Conservation (phyloP, 805 yeast species). For the Cyberlindnera suaveolens region DNA sequence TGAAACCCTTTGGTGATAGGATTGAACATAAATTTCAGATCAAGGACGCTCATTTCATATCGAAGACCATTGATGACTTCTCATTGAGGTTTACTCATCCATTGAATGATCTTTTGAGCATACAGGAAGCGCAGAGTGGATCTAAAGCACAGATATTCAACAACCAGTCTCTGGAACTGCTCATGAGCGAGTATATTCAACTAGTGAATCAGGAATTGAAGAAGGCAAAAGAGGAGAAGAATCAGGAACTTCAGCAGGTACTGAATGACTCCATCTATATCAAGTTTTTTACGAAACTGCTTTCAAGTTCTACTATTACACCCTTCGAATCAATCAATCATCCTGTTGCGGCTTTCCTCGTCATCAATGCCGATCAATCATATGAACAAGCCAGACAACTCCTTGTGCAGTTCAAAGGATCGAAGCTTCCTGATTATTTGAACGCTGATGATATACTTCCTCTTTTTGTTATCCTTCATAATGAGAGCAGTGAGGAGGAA, state of each 20-base stretch:
- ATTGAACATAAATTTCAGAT: conserved; percentile 43
- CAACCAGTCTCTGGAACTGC: conserved; percentile 31
- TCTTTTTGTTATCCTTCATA: conserved; percentile 44
- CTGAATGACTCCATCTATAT: conserved; percentile 47
- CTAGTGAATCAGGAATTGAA: conserved; percentile 18
- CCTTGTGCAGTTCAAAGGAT: conserved; percentile 45
- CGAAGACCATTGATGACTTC: conserved; percentile 45
- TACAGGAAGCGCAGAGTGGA: conserved; percentile 18
- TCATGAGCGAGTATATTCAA: conserved; percentile 27
- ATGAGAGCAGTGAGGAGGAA: conserved; percentile 38
- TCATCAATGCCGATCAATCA: conserved; percentile 50
- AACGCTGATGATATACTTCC: conserved; percentile 59
- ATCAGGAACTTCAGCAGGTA: conserved; percentile 23
- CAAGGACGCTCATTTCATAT: conserved; percentile 45
- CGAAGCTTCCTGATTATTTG: conserved; percentile 52
- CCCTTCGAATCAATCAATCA: conserved; percentile 85
- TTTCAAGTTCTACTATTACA: conserved; percentile 54
- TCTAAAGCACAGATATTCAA: conserved; percentile 27
- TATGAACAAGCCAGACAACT: conserved; percentile 52
- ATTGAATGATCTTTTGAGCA: conserved; percentile 27
- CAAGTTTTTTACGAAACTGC: conserved; percentile 49
- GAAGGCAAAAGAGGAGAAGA: conserved; percentile 8
- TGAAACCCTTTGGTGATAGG: conserved; percentile 51
- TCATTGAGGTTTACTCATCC: conserved; percentile 48
- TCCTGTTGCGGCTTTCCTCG: conserved; percentile 72